Conservation (phyloP, 768 basidiomycete genomes). For the Auricularia sp. region DNA sequence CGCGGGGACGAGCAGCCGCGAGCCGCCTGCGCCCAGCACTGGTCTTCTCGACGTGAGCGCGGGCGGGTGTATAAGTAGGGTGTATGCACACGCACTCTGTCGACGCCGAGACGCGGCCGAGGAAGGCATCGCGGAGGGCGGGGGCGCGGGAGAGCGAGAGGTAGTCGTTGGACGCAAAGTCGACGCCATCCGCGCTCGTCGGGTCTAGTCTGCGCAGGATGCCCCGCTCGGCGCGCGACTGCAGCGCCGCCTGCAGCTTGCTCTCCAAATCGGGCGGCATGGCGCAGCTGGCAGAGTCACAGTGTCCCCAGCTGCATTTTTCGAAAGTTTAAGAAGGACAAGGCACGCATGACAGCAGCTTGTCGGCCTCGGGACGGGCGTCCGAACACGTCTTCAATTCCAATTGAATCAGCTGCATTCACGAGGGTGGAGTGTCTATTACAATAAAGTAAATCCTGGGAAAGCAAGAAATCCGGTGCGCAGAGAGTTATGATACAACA, state of each 20-base stretch:
- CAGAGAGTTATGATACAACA: background rate
- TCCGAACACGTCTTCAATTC: background rate
- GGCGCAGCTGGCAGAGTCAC: too few relatives aligned
- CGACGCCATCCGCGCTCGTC: slow-evolving; percentile 27
- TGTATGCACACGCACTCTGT: slow-evolving; percentile 22
- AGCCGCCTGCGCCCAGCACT: slow-evolving; percentile 81
- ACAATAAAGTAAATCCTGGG: background rate
- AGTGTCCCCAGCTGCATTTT: too few relatives aligned
- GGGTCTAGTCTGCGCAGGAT: slow-evolving; percentile 55
- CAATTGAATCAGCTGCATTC: background rate
- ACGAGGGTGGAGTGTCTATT: background rate
- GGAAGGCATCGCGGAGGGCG: slow-evolving; percentile 46
- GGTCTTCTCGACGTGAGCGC: background rate
- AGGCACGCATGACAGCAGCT: background rate
- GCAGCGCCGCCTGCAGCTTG: slow-evolving; percentile 43
- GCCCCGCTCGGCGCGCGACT: slow-evolving; percentile 52
- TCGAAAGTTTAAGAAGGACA: too few relatives aligned
- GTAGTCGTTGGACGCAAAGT: slow-evolving; percentile 91
- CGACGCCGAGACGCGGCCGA: slow-evolving; percentile 38
- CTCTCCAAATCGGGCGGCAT: slow-evolving; percentile 20
- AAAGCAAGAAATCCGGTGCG: background rate
- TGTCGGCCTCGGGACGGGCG: background rate
- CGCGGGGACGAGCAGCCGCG: slow-evolving; percentile 73
- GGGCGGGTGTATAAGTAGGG: background rate
- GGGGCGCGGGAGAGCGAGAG: slow-evolving; percentile 65